A percentile compares a stretch with the other conserved stretches of the same genome.
phyloP scores from a whole-genome alignment of 192 early-diverging fungal genomes.

The Entomortierella parvispora region DNA sequence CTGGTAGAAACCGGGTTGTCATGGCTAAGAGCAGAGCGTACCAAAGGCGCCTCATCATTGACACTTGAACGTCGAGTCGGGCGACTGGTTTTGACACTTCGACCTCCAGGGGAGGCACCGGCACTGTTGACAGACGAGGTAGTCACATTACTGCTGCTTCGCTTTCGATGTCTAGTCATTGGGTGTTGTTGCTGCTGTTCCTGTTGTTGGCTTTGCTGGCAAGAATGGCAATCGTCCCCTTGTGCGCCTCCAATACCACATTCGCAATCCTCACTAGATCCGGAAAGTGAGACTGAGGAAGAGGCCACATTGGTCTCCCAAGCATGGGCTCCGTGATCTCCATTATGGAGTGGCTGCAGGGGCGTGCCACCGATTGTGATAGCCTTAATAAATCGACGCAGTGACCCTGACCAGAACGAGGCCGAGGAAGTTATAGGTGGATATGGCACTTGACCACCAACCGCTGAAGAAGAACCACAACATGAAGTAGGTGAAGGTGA shows the following conservation, averaged over 20 bases:
- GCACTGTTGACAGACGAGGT: slow-evolving; percentile 15
- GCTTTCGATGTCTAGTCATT: slow-evolving; percentile 19
- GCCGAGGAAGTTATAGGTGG: neutral
- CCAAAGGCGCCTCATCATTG: too few species aligned
- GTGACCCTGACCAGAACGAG: slow-evolving; percentile 9
- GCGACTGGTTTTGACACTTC: slow-evolving; percentile 11
- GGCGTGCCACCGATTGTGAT: neutral
- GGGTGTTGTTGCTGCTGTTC: neutral
- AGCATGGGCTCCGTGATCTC: too few species aligned
- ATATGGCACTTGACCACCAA: too few species aligned
- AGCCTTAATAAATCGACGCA: slow-evolving; percentile 6
- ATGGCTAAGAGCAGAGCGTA: too few species aligned
- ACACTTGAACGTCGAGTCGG: slow-evolving; percentile 9
- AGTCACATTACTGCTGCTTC: slow-evolving; percentile 22
- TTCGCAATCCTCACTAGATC: slow-evolving; percentile 29
- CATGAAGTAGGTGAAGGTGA: neutral
- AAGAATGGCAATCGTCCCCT: neutral
- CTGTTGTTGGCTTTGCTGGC: neutral
- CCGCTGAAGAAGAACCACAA: neutral
- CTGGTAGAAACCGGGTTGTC: neutral
- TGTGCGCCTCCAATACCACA: slow-evolving; percentile 15
- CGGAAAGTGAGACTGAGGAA: neutral
- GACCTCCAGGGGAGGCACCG: neutral
- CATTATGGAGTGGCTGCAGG: too few species aligned
- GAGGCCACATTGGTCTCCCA: too few species aligned